Conservation (phyloP, 306 rosid genomes). For the Delonix regia region DNA sequence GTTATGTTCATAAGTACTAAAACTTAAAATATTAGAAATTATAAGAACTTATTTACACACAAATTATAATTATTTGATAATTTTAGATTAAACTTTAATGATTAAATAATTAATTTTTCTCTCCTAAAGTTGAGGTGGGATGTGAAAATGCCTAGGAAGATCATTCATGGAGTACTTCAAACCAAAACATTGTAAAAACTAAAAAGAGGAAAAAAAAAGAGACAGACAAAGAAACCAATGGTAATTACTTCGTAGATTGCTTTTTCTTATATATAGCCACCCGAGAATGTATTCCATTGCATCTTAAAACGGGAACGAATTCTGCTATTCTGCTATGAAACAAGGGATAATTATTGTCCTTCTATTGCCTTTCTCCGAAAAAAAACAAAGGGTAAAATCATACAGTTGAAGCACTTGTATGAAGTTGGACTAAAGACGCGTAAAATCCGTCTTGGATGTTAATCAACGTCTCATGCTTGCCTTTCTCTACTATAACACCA, state of each 20-base stretch:
- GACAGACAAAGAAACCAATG: not conserved
- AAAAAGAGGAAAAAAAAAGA: not conserved
- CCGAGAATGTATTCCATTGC: not conserved
- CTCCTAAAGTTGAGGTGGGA: too few species aligned
- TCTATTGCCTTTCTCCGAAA: not conserved
- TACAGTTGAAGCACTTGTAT: slow-evolving; percentile 46
- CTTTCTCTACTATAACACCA: slow-evolving; percentile 75
- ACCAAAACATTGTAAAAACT: too few species aligned
- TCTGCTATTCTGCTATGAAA: not conserved
- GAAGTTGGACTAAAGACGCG: slow-evolving; percentile 73
- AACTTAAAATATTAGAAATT: too few species aligned
- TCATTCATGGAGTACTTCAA: too few species aligned
- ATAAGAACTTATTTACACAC: too few species aligned
- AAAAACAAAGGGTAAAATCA: not conserved
- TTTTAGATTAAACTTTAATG: too few species aligned
- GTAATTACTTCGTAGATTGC: not conserved
- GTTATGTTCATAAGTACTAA: too few species aligned
- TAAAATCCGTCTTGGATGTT: slow-evolving; percentile 60
- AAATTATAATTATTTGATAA: too few species aligned
- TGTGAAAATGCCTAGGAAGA: too few species aligned
- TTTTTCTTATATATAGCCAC: too few species aligned
- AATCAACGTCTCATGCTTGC: slow-evolving; percentile 63
- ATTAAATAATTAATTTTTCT: too few species aligned
- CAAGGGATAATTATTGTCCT: not conserved
- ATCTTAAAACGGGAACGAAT: not conserved